A percentile compares a stretch with the other conserved stretches of the same genome.
Evolutionary conservation across 2,329 filamentous ascomycete species (phyloP).

Genomic region (Metarhizium rileyi): DNA sequence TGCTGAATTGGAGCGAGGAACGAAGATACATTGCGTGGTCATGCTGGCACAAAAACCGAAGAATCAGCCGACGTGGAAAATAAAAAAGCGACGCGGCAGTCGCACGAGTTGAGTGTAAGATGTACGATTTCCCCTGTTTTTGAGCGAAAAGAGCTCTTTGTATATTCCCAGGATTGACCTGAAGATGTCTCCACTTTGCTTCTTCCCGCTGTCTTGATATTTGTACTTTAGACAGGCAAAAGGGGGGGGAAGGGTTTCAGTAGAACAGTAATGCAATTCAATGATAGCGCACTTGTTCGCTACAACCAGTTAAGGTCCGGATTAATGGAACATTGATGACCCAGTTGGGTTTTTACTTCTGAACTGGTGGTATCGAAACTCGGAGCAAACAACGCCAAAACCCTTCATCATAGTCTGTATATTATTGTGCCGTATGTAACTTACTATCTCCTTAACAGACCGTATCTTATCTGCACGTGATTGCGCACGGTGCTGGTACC

Average conservation of each 20-base stretch:
- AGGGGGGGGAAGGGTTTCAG: conserved; percentile 19
- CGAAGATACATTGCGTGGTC: neutral
- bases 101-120: conserved; percentile 6
- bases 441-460: neutral
- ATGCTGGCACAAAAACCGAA: neutral
- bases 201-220: conserved; percentile 28
- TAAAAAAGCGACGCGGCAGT: conserved; percentile 4
- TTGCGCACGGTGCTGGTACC: neutral
- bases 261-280: conserved; percentile 18
- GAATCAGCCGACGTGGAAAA: conserved; percentile 1
- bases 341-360: too few species aligned
- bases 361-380: too few species aligned
- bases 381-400: too few species aligned
- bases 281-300: neutral
- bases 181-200: conserved; percentile 32
- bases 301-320: too few species aligned
- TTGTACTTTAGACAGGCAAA: conserved; percentile 26
- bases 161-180: conserved; percentile 25
- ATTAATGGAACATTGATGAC: too few species aligned
- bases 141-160: conserved; percentile 23
- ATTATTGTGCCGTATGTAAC: too few species aligned
- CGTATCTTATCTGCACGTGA: conserved; percentile 15
- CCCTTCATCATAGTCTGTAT: too few species aligned
- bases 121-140: conserved; percentile 14
- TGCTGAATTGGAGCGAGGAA: neutral